Conservation (phyloP, 78 protist genomes). For the Cavenderia fasciculata region DNA sequence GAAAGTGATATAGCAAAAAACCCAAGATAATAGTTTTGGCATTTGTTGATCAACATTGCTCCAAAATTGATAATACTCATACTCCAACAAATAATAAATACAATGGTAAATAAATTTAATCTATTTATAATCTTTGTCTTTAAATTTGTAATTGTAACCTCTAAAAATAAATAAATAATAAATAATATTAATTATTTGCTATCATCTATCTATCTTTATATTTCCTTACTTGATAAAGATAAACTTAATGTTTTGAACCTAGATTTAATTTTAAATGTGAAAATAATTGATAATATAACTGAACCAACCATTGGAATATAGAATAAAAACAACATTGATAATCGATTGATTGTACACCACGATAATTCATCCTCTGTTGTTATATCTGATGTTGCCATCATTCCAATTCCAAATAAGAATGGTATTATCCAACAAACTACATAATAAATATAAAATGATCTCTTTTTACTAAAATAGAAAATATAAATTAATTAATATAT, state of each 20-base stretch:
- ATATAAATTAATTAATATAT: too few species aligned
- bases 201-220: too few species aligned
- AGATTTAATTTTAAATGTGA: neutral
- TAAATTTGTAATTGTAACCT: neutral
- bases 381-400: neutral
- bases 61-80: neutral
- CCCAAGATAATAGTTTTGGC: neutral
- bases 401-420: neutral
- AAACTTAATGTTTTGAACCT: too few species aligned
- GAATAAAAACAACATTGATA: neutral
- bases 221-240: too few species aligned
- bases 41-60: neutral
- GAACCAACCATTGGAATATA: neutral
- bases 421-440: slow-evolving; percentile 8
- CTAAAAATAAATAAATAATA: too few species aligned
- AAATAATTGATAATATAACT: neutral
- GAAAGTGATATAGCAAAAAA: neutral
- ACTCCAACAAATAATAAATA: slow-evolving; percentile 14
- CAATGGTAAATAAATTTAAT: neutral
- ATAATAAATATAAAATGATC: too few species aligned
- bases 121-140: neutral
- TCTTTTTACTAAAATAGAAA: too few species aligned
- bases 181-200: too few species aligned
- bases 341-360: slow-evolving; percentile 8
- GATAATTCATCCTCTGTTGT: neutral